These are phyloP conservation scores for Aspergillus tubingensis DNA, from an alignment of 2,329 filamentous ascomycete genomes.

Conservation along the genomic window DNA sequence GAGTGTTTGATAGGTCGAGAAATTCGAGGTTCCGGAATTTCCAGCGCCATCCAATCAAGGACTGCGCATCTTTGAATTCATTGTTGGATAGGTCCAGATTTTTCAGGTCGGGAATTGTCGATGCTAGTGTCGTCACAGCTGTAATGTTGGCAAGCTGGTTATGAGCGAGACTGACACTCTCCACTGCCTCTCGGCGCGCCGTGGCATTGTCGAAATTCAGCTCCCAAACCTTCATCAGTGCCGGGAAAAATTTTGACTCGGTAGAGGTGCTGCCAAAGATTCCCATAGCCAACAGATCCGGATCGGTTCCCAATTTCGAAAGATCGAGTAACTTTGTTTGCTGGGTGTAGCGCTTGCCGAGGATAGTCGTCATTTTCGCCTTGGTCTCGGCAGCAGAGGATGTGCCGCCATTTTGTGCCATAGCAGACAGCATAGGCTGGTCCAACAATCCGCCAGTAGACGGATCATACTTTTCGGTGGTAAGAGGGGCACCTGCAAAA, in stretches of 20 bases:
- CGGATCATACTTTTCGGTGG: conserved; percentile 52
- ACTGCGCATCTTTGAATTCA: conserved; percentile 67
- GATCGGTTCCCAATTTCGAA: conserved; percentile 72
- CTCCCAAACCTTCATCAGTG: conserved; percentile 84
- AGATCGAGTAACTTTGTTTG: conserved; percentile 77
- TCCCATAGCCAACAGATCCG: conserved; percentile 69
- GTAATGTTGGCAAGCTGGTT: conserved; percentile 75
- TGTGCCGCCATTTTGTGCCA: conserved; percentile 41
- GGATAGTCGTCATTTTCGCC: conserved; percentile 67
- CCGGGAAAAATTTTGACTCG: conserved; percentile 86
- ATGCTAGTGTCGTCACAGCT: conserved; percentile 72
- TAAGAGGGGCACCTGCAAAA: conserved; percentile 67
- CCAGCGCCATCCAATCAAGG: conserved; percentile 73
- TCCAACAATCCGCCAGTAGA: conserved; percentile 23
- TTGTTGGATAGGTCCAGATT: conserved; percentile 90
- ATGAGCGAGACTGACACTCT: conserved; percentile 77
- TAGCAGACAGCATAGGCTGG: conserved; percentile 24
- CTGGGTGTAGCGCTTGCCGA: conserved; percentile 72
- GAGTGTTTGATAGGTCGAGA: conserved; percentile 75
- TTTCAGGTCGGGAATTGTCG: conserved; percentile 79
- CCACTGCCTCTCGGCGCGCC: conserved; percentile 74
- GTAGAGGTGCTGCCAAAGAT: conserved; percentile 72
- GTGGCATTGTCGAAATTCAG: conserved; percentile 70
- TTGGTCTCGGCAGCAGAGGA: conserved; percentile 61
- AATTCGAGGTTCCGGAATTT: conserved; percentile 80